Evolutionary conservation across 306 rosid species (phyloP).

Genomic region (Sophora flavescens): DNA sequence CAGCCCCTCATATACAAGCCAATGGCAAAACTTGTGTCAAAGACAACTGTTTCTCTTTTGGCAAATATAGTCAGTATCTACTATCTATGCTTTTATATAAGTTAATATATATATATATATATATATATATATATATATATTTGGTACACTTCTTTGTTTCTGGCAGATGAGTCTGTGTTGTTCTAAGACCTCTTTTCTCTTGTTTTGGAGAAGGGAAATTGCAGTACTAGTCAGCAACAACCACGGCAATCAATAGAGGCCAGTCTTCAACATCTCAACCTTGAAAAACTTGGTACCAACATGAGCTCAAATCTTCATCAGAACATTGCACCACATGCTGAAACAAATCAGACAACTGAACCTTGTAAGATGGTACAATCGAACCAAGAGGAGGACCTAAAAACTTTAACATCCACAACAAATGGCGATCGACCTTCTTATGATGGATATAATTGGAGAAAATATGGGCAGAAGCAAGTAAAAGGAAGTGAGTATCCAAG

Average conservation of each 20-base stretch:
- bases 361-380: constrained; percentile 54
- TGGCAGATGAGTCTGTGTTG: neutral
- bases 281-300: constrained; percentile 55
- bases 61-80: constrained; percentile 76
- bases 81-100: neutral
- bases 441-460: constrained; percentile 98
- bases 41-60: constrained; percentile 81
- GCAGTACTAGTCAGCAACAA: constrained; percentile 58
- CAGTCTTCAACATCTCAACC: constrained; percentile 53
- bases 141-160: constrained; percentile 12
- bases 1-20: constrained; percentile 79
- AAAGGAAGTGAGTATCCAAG: constrained; percentile 96
- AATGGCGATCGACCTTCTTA: constrained; percentile 78
- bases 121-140: too few species aligned
- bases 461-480: constrained; percentile 98
- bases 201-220: constrained; percentile 70
- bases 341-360: constrained; percentile 50
- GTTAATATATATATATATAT: neutral
- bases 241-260: constrained; percentile 49
- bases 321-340: constrained; percentile 49
- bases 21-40: constrained; percentile 82
- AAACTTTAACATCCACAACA: constrained; percentile 52
- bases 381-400: constrained; percentile 66
- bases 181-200: neutral
- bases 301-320: constrained; percentile 53